Evolutionary conservation across 495 filamentous ascomycete genomes (phyloP).

Genomic region (Cudoniella acicularis): DNA sequence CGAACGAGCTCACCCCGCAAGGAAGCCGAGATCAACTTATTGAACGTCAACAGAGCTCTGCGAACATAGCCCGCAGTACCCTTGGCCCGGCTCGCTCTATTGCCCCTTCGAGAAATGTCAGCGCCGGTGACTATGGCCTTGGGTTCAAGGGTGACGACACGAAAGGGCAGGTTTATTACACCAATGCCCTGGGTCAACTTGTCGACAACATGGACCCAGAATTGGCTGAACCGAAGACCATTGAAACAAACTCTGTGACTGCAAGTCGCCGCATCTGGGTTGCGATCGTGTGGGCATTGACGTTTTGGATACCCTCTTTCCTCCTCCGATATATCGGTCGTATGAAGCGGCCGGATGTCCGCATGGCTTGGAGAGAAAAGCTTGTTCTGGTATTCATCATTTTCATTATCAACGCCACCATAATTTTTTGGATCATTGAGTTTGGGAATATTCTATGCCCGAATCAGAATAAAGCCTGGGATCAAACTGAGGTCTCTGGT

Average conservation of each 20-base stretch:
- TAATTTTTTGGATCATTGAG: slow-evolving; percentile 90
- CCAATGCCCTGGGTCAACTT: slow-evolving; percentile 52
- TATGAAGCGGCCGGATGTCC: slow-evolving; percentile 96
- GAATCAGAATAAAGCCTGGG: slow-evolving; percentile 89
- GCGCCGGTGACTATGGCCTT: slow-evolving; percentile 79
- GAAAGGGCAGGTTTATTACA: slow-evolving; percentile 68
- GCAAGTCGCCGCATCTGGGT: slow-evolving; percentile 72
- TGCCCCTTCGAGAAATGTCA: slow-evolving; percentile 65
- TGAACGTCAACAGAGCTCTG: slow-evolving; percentile 52
- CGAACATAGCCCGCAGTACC: slow-evolving; percentile 48
- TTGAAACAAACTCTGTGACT: slow-evolving; percentile 66
- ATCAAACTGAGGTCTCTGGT: slow-evolving; percentile 60
- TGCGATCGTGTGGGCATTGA: slow-evolving; percentile 74
- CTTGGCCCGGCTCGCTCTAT: slow-evolving; percentile 60
- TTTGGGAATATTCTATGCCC: slow-evolving; percentile 87
- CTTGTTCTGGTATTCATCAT: slow-evolving; percentile 79
- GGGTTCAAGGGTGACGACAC: slow-evolving; percentile 79
- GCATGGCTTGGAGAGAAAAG: slow-evolving; percentile 75
- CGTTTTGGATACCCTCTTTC: slow-evolving; percentile 94
- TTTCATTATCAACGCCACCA: slow-evolving; percentile 71
- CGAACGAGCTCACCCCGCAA: slow-evolving; percentile 57
- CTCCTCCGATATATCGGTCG: slow-evolving; percentile 74
- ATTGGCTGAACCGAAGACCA: slow-evolving; percentile 67
- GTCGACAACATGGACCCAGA: slow-evolving; percentile 65
- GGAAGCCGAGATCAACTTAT: slow-evolving; percentile 71